Evolutionary conservation across 441 rosid genomes (phyloP).

Genomic region (Biscutella laevigata): DNA sequence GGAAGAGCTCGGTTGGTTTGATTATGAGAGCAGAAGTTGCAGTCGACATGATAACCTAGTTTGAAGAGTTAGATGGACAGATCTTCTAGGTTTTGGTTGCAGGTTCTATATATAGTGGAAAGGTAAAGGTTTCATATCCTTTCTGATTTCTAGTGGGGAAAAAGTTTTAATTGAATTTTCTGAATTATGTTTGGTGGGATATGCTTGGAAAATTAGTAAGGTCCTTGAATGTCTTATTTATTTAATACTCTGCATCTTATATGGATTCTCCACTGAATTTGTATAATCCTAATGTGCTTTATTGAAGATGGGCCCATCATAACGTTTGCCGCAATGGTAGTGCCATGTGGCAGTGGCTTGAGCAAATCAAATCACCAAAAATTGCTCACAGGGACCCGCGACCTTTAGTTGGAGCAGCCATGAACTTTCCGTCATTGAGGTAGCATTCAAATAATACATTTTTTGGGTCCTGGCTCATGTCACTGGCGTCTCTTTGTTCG

Average conservation of each 20-base stretch:
- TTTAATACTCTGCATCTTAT: conserved; percentile 13
- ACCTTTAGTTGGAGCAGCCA: conserved; percentile 24
- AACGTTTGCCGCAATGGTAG: conserved; percentile 29
- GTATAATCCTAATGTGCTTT: conserved; percentile 22
- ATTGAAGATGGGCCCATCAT: conserved; percentile 35
- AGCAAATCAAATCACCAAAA: conserved; percentile 21
- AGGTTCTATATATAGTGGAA: conserved; percentile 35
- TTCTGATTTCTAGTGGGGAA: conserved; percentile 9
- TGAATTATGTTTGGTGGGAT: conserved; percentile 30
- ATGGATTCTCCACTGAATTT: conserved; percentile 30
- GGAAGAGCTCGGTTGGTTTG: conserved; percentile 27
- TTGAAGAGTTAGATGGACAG: conserved; percentile 19
- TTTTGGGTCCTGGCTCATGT: conserved; percentile 11
- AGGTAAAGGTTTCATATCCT: conserved; percentile 22
- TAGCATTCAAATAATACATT: conserved; percentile 1
- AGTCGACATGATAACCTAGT: conserved; percentile 37
- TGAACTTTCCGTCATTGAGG: conserved; percentile 25
- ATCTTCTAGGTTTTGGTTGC: conserved; percentile 24
- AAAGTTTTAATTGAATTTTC: conserved; percentile 16
- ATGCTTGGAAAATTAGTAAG: conserved; percentile 25
- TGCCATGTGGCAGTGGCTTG: conserved; percentile 32
- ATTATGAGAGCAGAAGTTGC: conserved; percentile 26
- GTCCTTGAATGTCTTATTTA: conserved; percentile 14
- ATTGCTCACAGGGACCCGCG: conserved; percentile 46
- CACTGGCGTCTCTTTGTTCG: background rate